These are phyloP conservation scores for Quaeritorhiza haematococci DNA, from an alignment of 371 early-diverging fungal genomes.

Conservation along the genomic window DNA sequence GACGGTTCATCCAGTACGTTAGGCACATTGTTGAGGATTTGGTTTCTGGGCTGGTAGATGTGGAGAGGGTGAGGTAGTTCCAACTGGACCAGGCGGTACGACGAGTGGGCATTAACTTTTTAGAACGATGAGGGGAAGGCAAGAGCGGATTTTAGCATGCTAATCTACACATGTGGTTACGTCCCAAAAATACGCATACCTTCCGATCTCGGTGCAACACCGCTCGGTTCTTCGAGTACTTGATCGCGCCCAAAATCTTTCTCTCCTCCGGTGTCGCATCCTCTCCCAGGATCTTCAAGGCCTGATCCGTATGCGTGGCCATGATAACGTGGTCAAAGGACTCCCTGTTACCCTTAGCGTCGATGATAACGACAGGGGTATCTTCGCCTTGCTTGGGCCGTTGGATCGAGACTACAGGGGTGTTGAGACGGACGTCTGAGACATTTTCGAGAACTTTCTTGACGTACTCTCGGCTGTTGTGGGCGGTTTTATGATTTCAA, in stretches of 20 bases:
- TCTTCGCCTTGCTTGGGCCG: constrained; percentile 6
- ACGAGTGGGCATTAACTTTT: constrained; percentile 49
- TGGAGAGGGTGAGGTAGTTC: constrained; percentile 50
- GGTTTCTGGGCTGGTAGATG: constrained; percentile 10
- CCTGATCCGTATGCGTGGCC: constrained; percentile 55
- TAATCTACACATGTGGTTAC: background rate
- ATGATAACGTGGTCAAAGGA: constrained; percentile 54
- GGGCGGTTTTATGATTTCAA: background rate
- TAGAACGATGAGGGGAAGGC: background rate
- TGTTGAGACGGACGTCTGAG: constrained; percentile 29
- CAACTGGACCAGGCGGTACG: constrained; percentile 47
- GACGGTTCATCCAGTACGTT: constrained; percentile 62
- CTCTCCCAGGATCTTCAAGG: constrained; percentile 43
- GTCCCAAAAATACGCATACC: constrained; percentile 11
- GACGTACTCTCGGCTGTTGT: constrained; percentile 35
- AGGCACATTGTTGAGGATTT: constrained; percentile 28
- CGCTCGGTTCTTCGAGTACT: constrained; percentile 42
- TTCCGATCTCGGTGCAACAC: constrained; percentile 45
- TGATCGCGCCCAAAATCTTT: constrained; percentile 37
- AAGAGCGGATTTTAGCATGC: background rate
- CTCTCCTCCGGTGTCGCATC: constrained; percentile 43
- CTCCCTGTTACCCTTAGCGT: constrained; percentile 24
- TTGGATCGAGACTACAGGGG: constrained; percentile 22
- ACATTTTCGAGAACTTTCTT: constrained; percentile 23
- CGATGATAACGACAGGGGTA: constrained; percentile 22